These are phyloP conservation scores for Nicotiana paniculata DNA, from an alignment of 257 asterid species.

Conservation along the genomic window DNA sequence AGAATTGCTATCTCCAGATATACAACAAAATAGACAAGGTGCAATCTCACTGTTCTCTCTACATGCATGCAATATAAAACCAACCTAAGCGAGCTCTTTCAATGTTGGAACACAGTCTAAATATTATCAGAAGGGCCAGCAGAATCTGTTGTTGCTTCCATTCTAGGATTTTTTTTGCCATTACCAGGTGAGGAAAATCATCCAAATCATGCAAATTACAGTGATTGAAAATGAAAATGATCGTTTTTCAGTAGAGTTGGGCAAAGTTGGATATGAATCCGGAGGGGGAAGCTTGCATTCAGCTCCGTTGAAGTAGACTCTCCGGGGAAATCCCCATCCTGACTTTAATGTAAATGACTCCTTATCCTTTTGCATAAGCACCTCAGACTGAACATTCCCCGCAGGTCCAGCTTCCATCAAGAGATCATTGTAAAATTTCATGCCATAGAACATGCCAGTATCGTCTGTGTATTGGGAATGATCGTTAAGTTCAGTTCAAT, in stretches of 20 bases:
- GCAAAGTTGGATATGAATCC: slow-evolving; percentile 47
- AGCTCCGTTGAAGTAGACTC: slow-evolving; percentile 62
- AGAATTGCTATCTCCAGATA: not conserved
- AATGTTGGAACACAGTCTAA: not conserved
- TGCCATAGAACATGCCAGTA: slow-evolving; percentile 64
- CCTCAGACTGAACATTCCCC: slow-evolving; percentile 66
- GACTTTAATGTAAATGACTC: slow-evolving; percentile 40
- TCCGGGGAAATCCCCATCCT: slow-evolving; percentile 69
- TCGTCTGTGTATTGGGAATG: slow-evolving; percentile 36
- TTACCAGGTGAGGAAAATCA: not conserved
- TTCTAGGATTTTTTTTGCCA: not conserved
- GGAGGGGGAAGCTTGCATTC: slow-evolving; percentile 71
- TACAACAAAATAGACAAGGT: not conserved
- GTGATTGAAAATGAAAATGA: slow-evolving; percentile 16
- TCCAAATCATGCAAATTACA: slow-evolving; percentile 12
- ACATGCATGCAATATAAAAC: not conserved
- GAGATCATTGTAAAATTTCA: slow-evolving; percentile 63
- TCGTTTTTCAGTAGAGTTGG: slow-evolving; percentile 32
- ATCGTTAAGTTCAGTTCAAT: not conserved
- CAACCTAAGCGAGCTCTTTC: not conserved
- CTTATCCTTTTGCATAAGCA: slow-evolving; percentile 50
- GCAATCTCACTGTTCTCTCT: not conserved
- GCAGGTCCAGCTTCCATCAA: slow-evolving; percentile 60
- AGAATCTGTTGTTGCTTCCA: not conserved
- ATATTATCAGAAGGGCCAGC: not conserved